Evolutionary conservation across 441 rosid genomes (phyloP).

Genomic region (Gossypium aridum): DNA sequence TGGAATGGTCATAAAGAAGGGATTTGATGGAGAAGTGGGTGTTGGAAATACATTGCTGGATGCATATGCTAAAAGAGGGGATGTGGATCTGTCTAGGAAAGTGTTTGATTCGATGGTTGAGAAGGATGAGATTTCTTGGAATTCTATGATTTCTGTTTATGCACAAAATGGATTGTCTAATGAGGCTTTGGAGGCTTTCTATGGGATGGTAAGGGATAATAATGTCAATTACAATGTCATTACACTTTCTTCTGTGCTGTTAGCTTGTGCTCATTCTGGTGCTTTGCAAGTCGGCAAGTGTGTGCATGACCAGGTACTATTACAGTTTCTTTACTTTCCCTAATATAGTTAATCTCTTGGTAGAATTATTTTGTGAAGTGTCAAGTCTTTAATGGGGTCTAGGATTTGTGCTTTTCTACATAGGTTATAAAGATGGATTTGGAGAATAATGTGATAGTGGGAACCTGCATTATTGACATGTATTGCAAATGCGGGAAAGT

Average conservation of each 20-base stretch:
- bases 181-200: constrained; percentile 57
- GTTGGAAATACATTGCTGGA: constrained; percentile 66
- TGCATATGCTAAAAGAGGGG: constrained; percentile 70
- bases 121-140: constrained; percentile 71
- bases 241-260: constrained; percentile 58
- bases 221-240: constrained; percentile 48
- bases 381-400: constrained; percentile 6
- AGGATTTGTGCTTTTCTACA: constrained; percentile 13
- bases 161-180: constrained; percentile 63
- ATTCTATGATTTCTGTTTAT: constrained; percentile 63
- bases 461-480: constrained; percentile 74
- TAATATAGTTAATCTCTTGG: not conserved
- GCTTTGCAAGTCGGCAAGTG: constrained; percentile 55
- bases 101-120: constrained; percentile 59
- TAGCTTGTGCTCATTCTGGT: constrained; percentile 69
- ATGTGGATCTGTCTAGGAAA: constrained; percentile 43
- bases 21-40: constrained; percentile 44
- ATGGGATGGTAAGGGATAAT: constrained; percentile 31
- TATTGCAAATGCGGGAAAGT: constrained; percentile 80
- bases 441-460: constrained; percentile 51
- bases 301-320: constrained; percentile 68
- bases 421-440: constrained; percentile 72
- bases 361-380: not conserved
- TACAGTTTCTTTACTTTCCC: not conserved
- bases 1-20: constrained; percentile 55